Evolutionary conservation across 129 eudicot genomes (phyloP), one percentile per base, ranked within the genome.

Genomic region (Cynara cardunculus): DNA sequence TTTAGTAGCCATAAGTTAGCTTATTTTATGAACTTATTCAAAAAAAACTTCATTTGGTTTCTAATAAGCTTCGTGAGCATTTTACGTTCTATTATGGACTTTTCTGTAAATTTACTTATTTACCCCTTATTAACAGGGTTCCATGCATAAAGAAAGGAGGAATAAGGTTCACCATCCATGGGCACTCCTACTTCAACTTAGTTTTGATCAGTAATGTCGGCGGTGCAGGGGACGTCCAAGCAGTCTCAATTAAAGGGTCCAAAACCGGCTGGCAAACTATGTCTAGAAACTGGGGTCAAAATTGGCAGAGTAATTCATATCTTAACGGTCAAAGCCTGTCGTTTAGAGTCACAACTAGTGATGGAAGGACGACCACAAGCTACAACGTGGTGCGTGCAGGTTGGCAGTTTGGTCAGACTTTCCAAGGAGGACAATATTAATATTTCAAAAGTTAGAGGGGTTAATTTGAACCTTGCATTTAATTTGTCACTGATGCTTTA

Each of bases 211-310:
- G 77, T 80, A 89, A 89, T 27, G 92, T 89, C 12, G 90, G 72
- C 22, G 90, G 90, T 81, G 85, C 88, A 71, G 92, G 92, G 70
- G 88, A 84, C 22, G 79, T 89, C 9, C 86, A 87, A 6, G 83
- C 79, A 0, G 87, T 89, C 25, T 81, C 87, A 25, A 84, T 89
- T 65, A 86, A 84, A 78, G 90, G 92, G 69, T 84, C 88, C 44
- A 79, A 13, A 81, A 79, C 83, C 1, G 86, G 86, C 22, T 89
- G 92, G 92, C 85, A 84, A 65, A 1, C 84, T 21, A 86, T 89
- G 90, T 84, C 89, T 1, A 78, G 89, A 64, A 86, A 89, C 46
- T 86, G 89, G 92, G 92, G 92, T 21, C 86, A 83, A 76, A 89
- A 89, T 53, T 89, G 89, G 89, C 92, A 88, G 32, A 84, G 86